Evolutionary conservation across 2,329 filamentous ascomycete genomes (phyloP).

Genomic region (Aspergillus brasiliensis): DNA sequence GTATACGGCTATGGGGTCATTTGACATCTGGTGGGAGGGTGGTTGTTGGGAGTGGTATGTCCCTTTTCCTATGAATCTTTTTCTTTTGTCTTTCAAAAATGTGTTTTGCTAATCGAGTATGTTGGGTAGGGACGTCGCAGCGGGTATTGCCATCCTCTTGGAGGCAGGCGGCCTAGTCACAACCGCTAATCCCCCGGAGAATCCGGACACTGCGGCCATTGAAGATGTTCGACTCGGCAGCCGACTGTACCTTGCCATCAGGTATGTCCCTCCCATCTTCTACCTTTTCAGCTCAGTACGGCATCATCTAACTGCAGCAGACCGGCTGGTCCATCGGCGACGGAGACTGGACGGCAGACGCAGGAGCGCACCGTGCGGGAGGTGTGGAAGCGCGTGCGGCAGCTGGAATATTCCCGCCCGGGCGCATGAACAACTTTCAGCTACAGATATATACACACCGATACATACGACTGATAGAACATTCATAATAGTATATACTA

Average conservation of each 20-base stretch:
- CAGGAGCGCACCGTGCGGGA: slow-evolving; percentile 73
- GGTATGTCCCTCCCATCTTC: slow-evolving; percentile 44
- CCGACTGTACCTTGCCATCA: slow-evolving; percentile 70
- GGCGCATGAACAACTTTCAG: slow-evolving; percentile 49
- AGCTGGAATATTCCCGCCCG: slow-evolving; percentile 68
- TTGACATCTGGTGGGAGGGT: slow-evolving; percentile 83
- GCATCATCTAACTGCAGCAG: slow-evolving; percentile 38
- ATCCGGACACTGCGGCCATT: slow-evolving; percentile 59
- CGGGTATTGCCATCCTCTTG: slow-evolving; percentile 70
- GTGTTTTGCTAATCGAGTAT: neutral
- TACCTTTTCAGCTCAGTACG: neutral
- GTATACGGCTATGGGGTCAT: slow-evolving; percentile 72
- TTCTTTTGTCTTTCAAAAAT: neutral
- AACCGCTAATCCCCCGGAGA: slow-evolving; percentile 69
- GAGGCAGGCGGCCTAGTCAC: slow-evolving; percentile 76
- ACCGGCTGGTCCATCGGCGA: slow-evolving; percentile 63
- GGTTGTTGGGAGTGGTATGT: slow-evolving; percentile 76
- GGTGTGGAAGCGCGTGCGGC: slow-evolving; percentile 69
- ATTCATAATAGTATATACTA: neutral
- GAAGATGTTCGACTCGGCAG: slow-evolving; percentile 65
- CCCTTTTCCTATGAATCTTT: neutral
- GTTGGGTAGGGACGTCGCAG: slow-evolving; percentile 67
- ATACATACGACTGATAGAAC: slow-evolving; percentile 1
- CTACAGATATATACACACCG: slow-evolving; percentile 8
- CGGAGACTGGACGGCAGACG: slow-evolving; percentile 65